Base-by-base conservation (phyloP, 2,329 filamentous ascomycete species). In the Pseudogymnoascus sp. region DNA sequence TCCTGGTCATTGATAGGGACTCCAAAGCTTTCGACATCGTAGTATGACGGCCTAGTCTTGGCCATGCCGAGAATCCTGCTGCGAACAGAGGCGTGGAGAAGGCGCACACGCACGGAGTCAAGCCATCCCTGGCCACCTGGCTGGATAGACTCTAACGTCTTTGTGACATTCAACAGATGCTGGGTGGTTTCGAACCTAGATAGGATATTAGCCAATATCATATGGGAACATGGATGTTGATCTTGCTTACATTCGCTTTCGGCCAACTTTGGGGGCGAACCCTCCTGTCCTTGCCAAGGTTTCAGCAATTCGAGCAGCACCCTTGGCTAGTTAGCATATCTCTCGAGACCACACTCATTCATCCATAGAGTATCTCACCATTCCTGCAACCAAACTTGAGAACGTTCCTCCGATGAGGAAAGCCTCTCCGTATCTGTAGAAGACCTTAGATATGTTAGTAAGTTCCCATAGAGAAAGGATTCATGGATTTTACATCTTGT, bases 1-100 rank as follows among this genome's bases (percentile, higher is more conserved):
- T 93, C 89, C 1, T 93, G 80, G 68, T 93, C 88, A 68, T 89
- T 93, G 71, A 93, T 86, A 4, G 88, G 88, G 2, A 88, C 77
- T 2, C 88, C 88, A 70, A 78, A 82, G 38, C 79, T 74, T 16
- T 80, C 74, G 0, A 84, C 72, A 65, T 85, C 78, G 73, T 86
- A 91, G 74, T 91, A 91, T 2, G 76, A 77, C 0, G 86, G 84
- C 16, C 78, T 75, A 38, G 79, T 73, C n/a, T 76, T 71, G 12
- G 81, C 80, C 6, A 91, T 79, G 28, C 78, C 78, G 67, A 88
- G 73, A 64, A 91, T 90, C 5, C 85, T 82, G 62, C 83, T 77
- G 0, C 88, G 82, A 6, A 91, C 87, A 0, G 83, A 81, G 0
- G 88, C 84, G 70, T 91, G 88, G 1, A 91, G 79, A 1, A 91